Percentiles rank a stretch among this genome's conserved stretches.
Evolutionary conservation across 305 asterid genomes (phyloP).

Genomic region (Fraxinus sp.): DNA sequence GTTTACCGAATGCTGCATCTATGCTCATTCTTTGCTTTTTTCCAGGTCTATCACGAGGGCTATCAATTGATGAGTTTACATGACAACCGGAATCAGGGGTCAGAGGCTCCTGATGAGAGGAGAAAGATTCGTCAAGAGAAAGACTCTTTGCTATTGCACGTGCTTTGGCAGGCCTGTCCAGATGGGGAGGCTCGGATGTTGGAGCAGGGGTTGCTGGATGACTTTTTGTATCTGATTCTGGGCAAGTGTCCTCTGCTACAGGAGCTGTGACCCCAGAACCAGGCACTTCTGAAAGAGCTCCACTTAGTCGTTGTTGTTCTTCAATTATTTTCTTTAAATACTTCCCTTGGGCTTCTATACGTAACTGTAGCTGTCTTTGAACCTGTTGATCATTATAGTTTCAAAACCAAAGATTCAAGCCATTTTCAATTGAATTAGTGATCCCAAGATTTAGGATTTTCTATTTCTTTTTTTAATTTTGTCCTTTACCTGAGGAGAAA

Average conservation of each 20-base stretch:
- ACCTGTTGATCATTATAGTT: slow-evolving; percentile 47
- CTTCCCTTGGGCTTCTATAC: slow-evolving; percentile 98
- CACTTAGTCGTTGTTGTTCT: slow-evolving; percentile 85
- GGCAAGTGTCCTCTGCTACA: slow-evolving; percentile 38
- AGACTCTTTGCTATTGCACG: slow-evolving; percentile 46
- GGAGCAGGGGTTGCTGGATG: slow-evolving; percentile 86
- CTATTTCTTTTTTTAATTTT: not conserved
- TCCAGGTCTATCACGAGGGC: slow-evolving; percentile 51
- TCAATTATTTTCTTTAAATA: slow-evolving; percentile 92
- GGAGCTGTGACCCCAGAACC: slow-evolving; percentile 45
- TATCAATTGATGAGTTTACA: slow-evolving; percentile 39
- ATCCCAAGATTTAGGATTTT: not conserved
- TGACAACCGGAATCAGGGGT: slow-evolving; percentile 80
- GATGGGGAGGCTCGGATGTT: slow-evolving; percentile 59
- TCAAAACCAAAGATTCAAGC: not conserved
- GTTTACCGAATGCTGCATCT: slow-evolving; percentile 36
- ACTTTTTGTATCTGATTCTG: slow-evolving; percentile 55
- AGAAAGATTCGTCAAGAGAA: slow-evolving; percentile 69
- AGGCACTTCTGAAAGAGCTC: slow-evolving; percentile 69
- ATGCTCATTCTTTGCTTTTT: slow-evolving; percentile 49
- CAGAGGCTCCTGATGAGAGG: slow-evolving; percentile 76
- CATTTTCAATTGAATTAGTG: not conserved
- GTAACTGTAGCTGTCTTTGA: slow-evolving; percentile 84
- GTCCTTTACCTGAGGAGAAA: not conserved
- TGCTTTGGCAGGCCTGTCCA: slow-evolving; percentile 54